These are phyloP conservation scores for Acanthamoeba polyphaga DNA, from an alignment of 208 protist species.

Conservation along the genomic window DNA sequence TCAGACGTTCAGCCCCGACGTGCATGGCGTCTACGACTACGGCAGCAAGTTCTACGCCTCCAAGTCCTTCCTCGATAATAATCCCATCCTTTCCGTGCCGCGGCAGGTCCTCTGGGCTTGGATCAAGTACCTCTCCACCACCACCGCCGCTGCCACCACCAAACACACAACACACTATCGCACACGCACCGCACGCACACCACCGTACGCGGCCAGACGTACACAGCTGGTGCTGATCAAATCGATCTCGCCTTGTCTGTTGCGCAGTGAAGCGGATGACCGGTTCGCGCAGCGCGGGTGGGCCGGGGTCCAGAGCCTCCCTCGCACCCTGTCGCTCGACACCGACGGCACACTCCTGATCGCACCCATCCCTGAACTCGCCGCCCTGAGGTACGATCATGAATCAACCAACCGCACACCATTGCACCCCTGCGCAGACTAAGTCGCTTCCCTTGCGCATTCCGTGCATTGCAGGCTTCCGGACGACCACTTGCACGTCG, in stretches of 20 bases:
- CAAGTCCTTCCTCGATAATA: slow-evolving; percentile 59
- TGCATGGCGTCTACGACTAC: slow-evolving; percentile 35
- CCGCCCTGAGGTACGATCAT: background rate
- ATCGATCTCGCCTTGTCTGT: background rate
- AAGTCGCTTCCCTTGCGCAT: too few species aligned
- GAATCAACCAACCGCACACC: too few species aligned
- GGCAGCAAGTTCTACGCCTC: slow-evolving; percentile 36
- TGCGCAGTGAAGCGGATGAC: slow-evolving; percentile 35
- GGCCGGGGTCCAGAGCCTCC: slow-evolving; percentile 29
- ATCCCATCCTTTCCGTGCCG: background rate
- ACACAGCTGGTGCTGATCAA: too few species aligned
- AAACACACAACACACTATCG: background rate
- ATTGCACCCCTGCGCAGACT: too few species aligned
- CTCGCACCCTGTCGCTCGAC: background rate
- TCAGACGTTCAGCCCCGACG: background rate
- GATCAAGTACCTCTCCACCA: slow-evolving; percentile 31
- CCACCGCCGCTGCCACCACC: too few species aligned
- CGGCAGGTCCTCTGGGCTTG: slow-evolving; percentile 23
- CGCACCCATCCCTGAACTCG: background rate
- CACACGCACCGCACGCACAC: too few species aligned
- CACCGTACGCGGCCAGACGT: too few species aligned
- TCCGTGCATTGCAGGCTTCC: background rate
- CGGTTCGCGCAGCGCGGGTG: slow-evolving; percentile 2
- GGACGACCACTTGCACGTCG: background rate
- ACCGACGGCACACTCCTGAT: background rate